Percentiles rank a stretch among this genome's conserved stretches.
These are phyloP conservation scores for Cladorrhinum sp. DNA, from an alignment of 2,329 filamentous ascomycete species.

Conservation along the genomic window DNA sequence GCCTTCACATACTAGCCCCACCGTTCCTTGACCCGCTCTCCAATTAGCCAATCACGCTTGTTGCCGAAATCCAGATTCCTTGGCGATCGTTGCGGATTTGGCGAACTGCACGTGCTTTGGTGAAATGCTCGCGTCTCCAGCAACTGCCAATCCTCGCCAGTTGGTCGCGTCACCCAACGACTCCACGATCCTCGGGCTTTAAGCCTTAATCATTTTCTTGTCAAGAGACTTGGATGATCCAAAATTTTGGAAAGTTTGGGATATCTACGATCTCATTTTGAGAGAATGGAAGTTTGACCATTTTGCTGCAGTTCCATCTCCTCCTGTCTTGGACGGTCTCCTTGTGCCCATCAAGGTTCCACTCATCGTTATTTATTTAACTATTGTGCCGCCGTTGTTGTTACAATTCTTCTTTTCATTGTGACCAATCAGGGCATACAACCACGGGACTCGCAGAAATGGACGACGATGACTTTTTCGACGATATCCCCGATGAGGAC, in stretches of 20 bases:
- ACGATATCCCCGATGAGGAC: conserved; percentile 64
- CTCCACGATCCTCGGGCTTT: too few species aligned
- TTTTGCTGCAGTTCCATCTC: not conserved
- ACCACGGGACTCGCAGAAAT: conserved; percentile 31
- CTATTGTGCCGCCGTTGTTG: not conserved
- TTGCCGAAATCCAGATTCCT: not conserved
- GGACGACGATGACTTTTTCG: conserved; percentile 59
- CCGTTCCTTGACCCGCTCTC: not conserved
- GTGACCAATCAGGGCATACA: not conserved
- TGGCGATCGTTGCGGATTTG: not conserved
- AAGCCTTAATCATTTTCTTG: too few species aligned
- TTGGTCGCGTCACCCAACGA: not conserved
- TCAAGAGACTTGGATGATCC: not conserved
- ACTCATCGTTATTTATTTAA: not conserved
- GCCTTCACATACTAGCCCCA: not conserved
- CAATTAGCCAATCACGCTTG: not conserved
- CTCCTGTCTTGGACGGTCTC: not conserved
- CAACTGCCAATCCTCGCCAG: not conserved
- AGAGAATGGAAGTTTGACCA: not conserved
- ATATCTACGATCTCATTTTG: not conserved
- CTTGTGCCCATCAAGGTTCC: not conserved
- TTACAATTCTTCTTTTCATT: not conserved
- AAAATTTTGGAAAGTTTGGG: not conserved
- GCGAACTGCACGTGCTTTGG: conserved; percentile 17
- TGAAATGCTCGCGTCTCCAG: conserved; percentile 4